Evolutionary conservation across 805 yeast species (phyloP).

Genomic region (Limtongia smithiae): DNA sequence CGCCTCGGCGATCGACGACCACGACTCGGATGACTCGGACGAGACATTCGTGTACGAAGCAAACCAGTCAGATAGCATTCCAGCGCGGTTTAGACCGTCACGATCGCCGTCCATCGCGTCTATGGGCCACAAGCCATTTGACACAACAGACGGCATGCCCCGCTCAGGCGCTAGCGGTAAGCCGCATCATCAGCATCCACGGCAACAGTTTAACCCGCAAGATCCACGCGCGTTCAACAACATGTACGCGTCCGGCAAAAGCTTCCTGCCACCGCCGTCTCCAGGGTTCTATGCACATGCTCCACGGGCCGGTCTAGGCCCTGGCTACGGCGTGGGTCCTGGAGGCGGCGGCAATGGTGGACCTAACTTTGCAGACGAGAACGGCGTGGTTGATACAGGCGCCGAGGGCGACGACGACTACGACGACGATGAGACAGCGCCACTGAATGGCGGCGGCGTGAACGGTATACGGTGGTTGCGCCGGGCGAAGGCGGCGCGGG

Average conservation of each 20-base stretch:
- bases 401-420: constrained; percentile 50
- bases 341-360: constrained; percentile 39
- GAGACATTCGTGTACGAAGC: constrained; percentile 95
- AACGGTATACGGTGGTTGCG: background rate
- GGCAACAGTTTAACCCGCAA: background rate
- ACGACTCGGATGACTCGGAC: constrained; percentile 80
- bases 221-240: constrained; percentile 39
- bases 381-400: constrained; percentile 41
- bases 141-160: background rate
- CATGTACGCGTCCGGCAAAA: constrained; percentile 14
- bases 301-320: constrained; percentile 47
- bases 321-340: constrained; percentile 45
- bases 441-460: constrained; percentile 23
- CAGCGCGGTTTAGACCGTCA: constrained; percentile 8
- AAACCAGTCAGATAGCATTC: constrained; percentile 30
- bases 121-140: background rate
- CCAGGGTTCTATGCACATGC: too few species aligned
- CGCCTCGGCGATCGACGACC: constrained; percentile 92
- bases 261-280: background rate
- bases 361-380: too few species aligned
- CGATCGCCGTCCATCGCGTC: constrained; percentile 21
- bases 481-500: background rate
- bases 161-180: constrained; percentile 1
- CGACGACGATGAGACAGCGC: constrained; percentile 38
- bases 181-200: background rate